Evolutionary conservation across 768 basidiomycete species (phyloP).

Genomic region (Tubosaeta sp.): DNA sequence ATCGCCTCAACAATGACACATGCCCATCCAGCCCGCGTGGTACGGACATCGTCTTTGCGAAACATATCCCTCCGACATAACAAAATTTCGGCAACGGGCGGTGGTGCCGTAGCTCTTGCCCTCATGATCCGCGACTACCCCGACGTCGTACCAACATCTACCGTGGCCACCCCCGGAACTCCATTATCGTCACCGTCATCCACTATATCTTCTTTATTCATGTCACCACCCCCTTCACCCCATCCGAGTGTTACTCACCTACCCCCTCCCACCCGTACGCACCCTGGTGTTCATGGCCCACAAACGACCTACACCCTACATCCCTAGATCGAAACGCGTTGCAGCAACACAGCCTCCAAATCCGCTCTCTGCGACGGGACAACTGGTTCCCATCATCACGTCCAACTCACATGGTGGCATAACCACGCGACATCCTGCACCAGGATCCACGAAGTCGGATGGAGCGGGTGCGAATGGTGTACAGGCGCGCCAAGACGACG

Average conservation of each 20-base stretch:
- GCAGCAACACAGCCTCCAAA: conserved; percentile 27
- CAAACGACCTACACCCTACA: conserved; percentile 80
- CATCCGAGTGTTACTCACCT: conserved; percentile 25
- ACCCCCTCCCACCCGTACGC: conserved; percentile 30
- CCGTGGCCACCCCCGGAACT: not conserved
- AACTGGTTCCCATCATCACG: conserved; percentile 68
- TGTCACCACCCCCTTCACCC: conserved; percentile 32
- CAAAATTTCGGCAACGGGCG: conserved; percentile 77
- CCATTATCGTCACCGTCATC: conserved; percentile 11
- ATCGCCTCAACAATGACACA: not conserved
- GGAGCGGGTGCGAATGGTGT: not conserved
- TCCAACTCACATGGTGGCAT: conserved; percentile 53
- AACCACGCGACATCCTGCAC: conserved; percentile 40
- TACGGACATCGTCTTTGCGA: conserved; percentile 79
- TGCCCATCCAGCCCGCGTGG: conserved; percentile 57
- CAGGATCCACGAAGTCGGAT: conserved; percentile 1
- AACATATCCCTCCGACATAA: conserved; percentile 92
- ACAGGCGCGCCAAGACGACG: conserved; percentile 26
- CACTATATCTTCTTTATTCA: conserved; percentile 13
- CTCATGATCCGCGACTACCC: conserved; percentile 97
- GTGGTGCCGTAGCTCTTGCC: conserved; percentile 88
- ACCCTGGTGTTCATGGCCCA: conserved; percentile 41
- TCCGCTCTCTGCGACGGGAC: conserved; percentile 37
- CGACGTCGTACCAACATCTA: conserved; percentile 51
- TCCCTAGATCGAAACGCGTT: conserved; percentile 58